These are phyloP conservation scores for Westerdykella sp. DNA, from an alignment of 2,329 filamentous ascomycete genomes.

Conservation along the genomic window DNA sequence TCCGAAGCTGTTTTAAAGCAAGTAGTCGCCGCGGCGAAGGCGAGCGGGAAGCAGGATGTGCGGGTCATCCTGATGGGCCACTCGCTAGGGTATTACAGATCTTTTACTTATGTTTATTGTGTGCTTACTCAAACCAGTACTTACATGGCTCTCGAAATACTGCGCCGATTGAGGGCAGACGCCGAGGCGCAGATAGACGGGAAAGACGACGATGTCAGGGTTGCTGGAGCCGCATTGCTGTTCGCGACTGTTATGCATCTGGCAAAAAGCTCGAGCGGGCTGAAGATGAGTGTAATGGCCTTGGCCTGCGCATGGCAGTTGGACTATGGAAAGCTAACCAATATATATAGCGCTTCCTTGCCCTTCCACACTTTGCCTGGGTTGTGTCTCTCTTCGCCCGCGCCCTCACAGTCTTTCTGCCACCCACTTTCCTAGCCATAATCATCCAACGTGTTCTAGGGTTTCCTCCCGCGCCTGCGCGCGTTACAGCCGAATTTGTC, in stretches of 20 bases:
- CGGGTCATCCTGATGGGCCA: constrained; percentile 41
- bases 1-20: constrained; percentile 40
- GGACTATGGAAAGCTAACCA: no score
- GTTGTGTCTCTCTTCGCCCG: constrained; percentile 35
- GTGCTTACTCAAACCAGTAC: constrained; percentile 15
- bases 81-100: background rate
- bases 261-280: constrained; percentile 39
- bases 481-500: constrained; percentile 47
- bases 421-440: constrained; percentile 34
- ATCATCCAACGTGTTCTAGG: constrained; percentile 42
- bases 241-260: constrained; percentile 47
- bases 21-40: constrained; percentile 27
- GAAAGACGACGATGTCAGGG: constrained; percentile 13
- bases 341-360: no score
- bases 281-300: constrained; percentile 34
- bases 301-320: background rate
- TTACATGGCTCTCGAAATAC: constrained; percentile 42
- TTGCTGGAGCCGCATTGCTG: constrained; percentile 35
- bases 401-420: constrained; percentile 40
- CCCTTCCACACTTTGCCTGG: background rate
- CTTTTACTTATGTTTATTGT: no score
- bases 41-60: background rate
- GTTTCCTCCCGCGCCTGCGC: constrained; percentile 37
- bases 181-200: constrained; percentile 4
- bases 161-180: constrained; percentile 27